Evolutionary conservation across 1,284 basidiomycete species (phyloP), one percentile per base, ranked within the genome.

Genomic region (Ceratobasidium papillatum): DNA sequence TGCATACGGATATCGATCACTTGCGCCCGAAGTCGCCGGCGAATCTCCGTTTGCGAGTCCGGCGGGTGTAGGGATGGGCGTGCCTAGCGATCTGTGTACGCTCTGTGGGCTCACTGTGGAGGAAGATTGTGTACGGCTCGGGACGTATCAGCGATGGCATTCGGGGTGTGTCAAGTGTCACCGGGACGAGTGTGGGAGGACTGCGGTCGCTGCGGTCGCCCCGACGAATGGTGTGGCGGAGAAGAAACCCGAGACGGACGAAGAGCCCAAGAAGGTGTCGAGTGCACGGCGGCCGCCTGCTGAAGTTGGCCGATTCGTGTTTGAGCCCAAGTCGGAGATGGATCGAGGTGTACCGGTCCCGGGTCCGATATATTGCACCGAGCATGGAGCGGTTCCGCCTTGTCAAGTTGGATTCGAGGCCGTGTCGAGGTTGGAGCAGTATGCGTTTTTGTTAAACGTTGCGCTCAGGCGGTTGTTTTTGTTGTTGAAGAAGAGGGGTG

Each of bases 61-160:
- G 80, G 7, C 80, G 79, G 71, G 58, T 4, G 59, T 76, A 32
- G 64, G 52, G 17, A 65, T 68, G 47, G 41, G 38, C 3, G 79
- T 19, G 81, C 92, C 93, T 8, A 92, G 91, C 34, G 98, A 99
- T 84, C 88, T 96, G 45, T 99, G 98, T 81, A 89, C 94, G 61
- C 91, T 89, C 78, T 99, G 98, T 81, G 88, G 88, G 51, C 86
- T 91, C 77, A 97, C 96, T 0, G 94, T 99, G 27, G 98, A 99
- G 82, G 98, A 99, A 81, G 97, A 99, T 80, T 99, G 98, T 80
- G 91, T 95, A 51, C 88, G 97, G 74, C 85, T 97, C 36, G 96
- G 96, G 45, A 96, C 95, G 38, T 96, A 96, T 83, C 91, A 95
- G 80, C 88, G 98, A 65, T 99, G 98, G 98, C 98, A 99, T 83